Evolutionary conservation across 2,329 filamentous ascomycete species (phyloP), one percentile per base, ranked within the genome.

Genomic region (Thielaviopsis cerberus): DNA sequence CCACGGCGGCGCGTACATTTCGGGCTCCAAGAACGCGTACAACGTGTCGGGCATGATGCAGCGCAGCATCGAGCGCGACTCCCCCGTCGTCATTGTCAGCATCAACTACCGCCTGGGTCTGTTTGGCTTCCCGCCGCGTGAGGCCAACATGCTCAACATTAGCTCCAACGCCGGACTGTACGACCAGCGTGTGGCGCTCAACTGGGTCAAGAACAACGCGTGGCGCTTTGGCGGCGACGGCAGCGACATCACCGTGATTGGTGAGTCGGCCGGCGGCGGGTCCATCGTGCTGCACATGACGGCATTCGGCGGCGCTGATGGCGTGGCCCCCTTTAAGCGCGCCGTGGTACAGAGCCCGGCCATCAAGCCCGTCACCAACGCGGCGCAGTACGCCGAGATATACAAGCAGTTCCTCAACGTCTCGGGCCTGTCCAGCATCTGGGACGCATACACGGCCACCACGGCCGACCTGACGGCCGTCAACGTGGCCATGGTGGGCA

Each of bases 161-260:
- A 25, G 67, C 11, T 73, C 77, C 3, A 70, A 76, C 58, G 69
- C 73, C n/a, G 72, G 74, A 10, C 65, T 74, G 0, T 72, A 69
- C 63, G 76, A 79, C 61, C 75, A 78, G 61, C 66, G 72, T 1
- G 64, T 73, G 13, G 76, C 75, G 0, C 65, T 76, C 8, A 69
- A 76, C 63, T 80, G 77, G 76, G 70, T 76, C 0, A 67, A 74
- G 41, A 68, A 74, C 45, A 71, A 86, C 60, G 82, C 85, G 45
- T 65, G 67, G 74, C 2, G 69, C n/a, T 76, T 76, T 58, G 70
- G 70, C 10, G 75, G 75, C 3, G 71, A 77, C 61, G 58, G 70
- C 0, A 59, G 63, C 20, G 72, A 73, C 57, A 70, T 77, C 45
- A 75, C 72, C 0, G 66, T 74, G 1, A 70, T 67, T 2, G 73